Conservation (phyloP, 2,329 filamentous ascomycete genomes). For the Neopestalotiopsis clavispora region DNA sequence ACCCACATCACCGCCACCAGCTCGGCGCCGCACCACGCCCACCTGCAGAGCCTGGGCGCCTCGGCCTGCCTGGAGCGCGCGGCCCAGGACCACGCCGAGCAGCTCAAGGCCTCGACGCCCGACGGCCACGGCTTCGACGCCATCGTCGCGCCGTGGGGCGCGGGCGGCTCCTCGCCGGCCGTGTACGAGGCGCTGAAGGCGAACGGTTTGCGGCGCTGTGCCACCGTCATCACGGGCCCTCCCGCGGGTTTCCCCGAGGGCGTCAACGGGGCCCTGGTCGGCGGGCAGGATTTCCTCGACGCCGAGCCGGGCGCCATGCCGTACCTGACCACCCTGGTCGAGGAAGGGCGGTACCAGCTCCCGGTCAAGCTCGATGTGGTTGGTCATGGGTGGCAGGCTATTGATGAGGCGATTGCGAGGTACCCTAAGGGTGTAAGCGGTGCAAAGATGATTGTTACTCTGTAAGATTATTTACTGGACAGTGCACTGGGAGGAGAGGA, state of each 20-base stretch:
- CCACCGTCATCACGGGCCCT: conserved; percentile 33
- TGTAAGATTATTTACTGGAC: conserved; percentile 1
- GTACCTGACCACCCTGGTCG: conserved; percentile 25
- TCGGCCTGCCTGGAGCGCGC: conserved; percentile 24
- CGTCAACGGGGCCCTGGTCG: conserved; percentile 27
- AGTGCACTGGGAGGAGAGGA: too few relatives aligned
- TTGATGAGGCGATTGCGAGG: conserved; percentile 30
- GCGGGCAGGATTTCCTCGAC: conserved; percentile 23
- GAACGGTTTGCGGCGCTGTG: conserved; percentile 34
- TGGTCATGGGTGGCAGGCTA: conserved; percentile 27
- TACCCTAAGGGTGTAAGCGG: conserved; percentile 19
- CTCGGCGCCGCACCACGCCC: conserved; percentile 30
- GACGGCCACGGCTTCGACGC: conserved; percentile 35
- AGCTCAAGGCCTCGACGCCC: conserved; percentile 27
- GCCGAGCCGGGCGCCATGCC: conserved; percentile 16
- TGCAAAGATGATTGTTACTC: conserved; percentile 20
- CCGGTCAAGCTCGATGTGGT: conserved; percentile 28
- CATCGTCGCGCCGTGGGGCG: conserved; percentile 36
- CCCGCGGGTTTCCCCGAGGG: conserved; percentile 30
- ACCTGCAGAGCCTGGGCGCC: conserved; percentile 28
- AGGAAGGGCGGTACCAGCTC: conserved; percentile 30
- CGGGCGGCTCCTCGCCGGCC: conserved; percentile 26
- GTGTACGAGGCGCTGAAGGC: conserved; percentile 32
- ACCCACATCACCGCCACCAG: conserved; percentile 38
- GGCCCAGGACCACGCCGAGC: conserved; percentile 21